A percentile compares a stretch with the other conserved stretches of the same genome.
These are phyloP conservation scores for Casuarina glauca DNA, from an alignment of 306 rosid genomes.

Conservation along the genomic window DNA sequence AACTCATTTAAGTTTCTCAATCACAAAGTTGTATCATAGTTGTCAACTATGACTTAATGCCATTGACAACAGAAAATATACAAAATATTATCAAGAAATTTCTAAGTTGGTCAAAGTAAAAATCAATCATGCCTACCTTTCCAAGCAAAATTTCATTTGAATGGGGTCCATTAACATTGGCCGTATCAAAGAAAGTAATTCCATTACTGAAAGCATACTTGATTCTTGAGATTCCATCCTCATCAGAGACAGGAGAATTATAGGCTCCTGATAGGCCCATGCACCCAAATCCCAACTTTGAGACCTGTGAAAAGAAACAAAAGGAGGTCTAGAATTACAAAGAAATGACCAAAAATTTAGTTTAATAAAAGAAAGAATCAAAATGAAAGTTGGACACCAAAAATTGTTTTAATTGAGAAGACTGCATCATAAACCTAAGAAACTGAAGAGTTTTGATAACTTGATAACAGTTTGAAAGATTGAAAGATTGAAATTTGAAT, in stretches of 20 bases:
- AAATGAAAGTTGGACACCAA: neutral
- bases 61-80: too few relatives aligned
- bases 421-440: neutral
- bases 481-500: neutral
- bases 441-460: neutral
- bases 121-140: conserved; percentile 18
- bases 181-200: conserved; percentile 42
- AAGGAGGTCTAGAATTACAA: neutral
- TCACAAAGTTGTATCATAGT: neutral
- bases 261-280: conserved; percentile 34
- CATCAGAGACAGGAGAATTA: conserved; percentile 34
- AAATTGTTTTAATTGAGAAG: neutral
- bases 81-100: neutral
- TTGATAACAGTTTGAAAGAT: neutral
- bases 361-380: neutral
- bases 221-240: conserved; percentile 24
- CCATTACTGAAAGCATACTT: conserved; percentile 35
- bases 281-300: conserved; percentile 52
- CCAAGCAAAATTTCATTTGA: conserved; percentile 40
- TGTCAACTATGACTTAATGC: neutral
- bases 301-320: conserved; percentile 27
- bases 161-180: conserved; percentile 37
- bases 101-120: neutral
- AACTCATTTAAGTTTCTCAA: neutral
- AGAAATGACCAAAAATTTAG: neutral